These are phyloP conservation scores for Elsinoe perseae DNA, from an alignment of 2,329 filamentous ascomycete species.

Conservation along the genomic window DNA sequence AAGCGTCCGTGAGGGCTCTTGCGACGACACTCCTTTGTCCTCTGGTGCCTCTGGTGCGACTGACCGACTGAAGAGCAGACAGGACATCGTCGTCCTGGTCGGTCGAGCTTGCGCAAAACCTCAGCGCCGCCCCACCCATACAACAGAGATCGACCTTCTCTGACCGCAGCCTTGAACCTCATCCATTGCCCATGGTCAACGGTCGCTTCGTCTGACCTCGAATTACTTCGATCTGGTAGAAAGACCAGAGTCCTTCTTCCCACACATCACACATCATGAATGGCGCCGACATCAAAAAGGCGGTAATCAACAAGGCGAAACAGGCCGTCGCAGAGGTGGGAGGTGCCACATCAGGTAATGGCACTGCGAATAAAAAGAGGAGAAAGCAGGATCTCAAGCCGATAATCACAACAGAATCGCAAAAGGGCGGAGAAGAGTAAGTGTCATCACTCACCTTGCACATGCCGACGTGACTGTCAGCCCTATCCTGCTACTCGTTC, in stretches of 20 bases:
- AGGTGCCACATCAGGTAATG: slow-evolving; percentile 37
- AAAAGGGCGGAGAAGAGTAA: slow-evolving; percentile 40
- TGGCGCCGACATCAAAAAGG: slow-evolving; percentile 56
- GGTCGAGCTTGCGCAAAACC: slow-evolving; percentile 2
- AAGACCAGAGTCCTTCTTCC: neutral
- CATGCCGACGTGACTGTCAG: slow-evolving; percentile 15
- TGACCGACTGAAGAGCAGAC: no score
- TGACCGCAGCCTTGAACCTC: neutral
- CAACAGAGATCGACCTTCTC: neutral
- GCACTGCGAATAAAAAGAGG: slow-evolving; percentile 53
- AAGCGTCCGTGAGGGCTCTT: neutral
- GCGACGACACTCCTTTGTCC: neutral
- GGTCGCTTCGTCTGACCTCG: neutral
- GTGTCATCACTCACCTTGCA: slow-evolving; percentile 24
- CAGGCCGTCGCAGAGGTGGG: slow-evolving; percentile 51
- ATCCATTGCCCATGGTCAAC: slow-evolving; percentile 1
- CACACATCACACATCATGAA: slow-evolving; percentile 45
- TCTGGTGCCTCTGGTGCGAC: no score
- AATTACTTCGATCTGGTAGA: neutral
- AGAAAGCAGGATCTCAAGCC: slow-evolving; percentile 66
- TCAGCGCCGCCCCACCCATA: neutral
- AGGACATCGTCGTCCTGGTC: neutral
- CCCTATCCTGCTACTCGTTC: slow-evolving; percentile 5
- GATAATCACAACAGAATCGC: slow-evolving; percentile 62
- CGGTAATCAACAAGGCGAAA: slow-evolving; percentile 58